Percentiles rank a stretch among this genome's conserved stretches.
Conservation (phyloP, 139 green algal genomes). For the Klebsormidium nitens region DNA sequence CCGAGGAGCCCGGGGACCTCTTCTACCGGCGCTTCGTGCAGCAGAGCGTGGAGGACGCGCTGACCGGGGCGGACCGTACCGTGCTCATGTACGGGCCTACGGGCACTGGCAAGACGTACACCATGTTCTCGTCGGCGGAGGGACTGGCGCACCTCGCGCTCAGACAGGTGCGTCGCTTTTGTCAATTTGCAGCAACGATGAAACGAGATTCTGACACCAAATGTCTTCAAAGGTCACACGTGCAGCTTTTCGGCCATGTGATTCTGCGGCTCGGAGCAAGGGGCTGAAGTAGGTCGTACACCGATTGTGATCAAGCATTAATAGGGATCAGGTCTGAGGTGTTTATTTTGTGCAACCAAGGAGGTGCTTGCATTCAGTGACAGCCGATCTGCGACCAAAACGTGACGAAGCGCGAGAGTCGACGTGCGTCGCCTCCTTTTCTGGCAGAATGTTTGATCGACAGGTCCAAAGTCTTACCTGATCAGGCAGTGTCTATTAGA, state of each 20-base stretch:
- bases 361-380: too few species aligned
- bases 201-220: background rate
- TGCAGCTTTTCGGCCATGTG: too few species aligned
- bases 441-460: too few species aligned
- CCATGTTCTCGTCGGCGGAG: slow-evolving; percentile 12
- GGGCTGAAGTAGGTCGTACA: background rate
- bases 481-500: too few species aligned
- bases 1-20: background rate
- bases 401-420: too few species aligned
- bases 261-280: too few species aligned
- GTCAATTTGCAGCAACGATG: background rate
- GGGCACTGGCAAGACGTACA: slow-evolving; percentile 18
- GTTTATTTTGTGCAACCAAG: too few species aligned
- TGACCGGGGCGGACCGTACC: slow-evolving; percentile 9
- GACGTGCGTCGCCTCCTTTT: too few species aligned
- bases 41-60: slow-evolving; percentile 15
- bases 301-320: background rate
- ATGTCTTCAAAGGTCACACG: background rate
- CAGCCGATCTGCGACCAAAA: too few species aligned
- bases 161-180: background rate
- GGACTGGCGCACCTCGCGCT: slow-evolving; percentile 6
- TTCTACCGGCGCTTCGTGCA: slow-evolving; percentile 6
- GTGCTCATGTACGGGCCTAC: slow-evolving; percentile 17
- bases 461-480: too few species aligned
- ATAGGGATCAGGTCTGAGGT: too few species aligned